Evolutionary conservation across 495 filamentous ascomycete genomes (phyloP).

Genomic region (Penicillium mononematosum): DNA sequence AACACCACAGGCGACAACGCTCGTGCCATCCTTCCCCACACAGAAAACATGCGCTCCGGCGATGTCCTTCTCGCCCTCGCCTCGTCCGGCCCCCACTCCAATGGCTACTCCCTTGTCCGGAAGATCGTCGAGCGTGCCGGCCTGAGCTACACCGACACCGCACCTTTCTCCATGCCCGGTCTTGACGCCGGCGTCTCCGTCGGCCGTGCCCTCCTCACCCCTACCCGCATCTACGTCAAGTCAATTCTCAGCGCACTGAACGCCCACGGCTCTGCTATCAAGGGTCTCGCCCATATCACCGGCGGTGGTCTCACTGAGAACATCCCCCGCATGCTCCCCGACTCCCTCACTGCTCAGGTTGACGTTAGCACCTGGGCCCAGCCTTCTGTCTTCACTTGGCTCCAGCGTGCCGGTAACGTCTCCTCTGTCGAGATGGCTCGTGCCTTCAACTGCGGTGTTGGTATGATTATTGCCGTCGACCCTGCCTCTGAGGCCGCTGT

Average conservation of each 20-base stretch:
- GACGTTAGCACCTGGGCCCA: conserved; percentile 69
- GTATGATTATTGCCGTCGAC: conserved; percentile 83
- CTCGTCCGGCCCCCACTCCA: conserved; percentile 85
- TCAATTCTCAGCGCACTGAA: conserved; percentile 61
- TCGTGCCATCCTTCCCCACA: conserved; percentile 68
- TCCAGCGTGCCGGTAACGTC: conserved; percentile 75
- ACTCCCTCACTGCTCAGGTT: conserved; percentile 69
- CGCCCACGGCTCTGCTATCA: conserved; percentile 61
- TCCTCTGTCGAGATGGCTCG: conserved; percentile 73
- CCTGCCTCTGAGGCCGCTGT: conserved; percentile 24
- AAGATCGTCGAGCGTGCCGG: conserved; percentile 73
- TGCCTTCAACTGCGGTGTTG: conserved; percentile 92
- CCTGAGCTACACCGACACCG: conserved; percentile 63
- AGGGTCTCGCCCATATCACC: conserved; percentile 94
- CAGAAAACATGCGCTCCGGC: conserved; percentile 69
- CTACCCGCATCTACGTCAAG: conserved; percentile 80
- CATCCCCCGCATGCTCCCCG: conserved; percentile 86
- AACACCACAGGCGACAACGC: conserved; percentile 49
- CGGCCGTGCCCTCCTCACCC: conserved; percentile 73
- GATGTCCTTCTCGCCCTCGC: conserved; percentile 82
- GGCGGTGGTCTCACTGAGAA: conserved; percentile 91
- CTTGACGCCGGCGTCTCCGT: conserved; percentile 44
- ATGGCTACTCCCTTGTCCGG: conserved; percentile 92
- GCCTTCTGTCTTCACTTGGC: conserved; percentile 78
- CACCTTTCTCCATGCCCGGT: conserved; percentile 67